These are phyloP conservation scores for Lobosporangium transversale DNA, from an alignment of 192 early-diverging fungal species.

Conservation along the genomic window DNA sequence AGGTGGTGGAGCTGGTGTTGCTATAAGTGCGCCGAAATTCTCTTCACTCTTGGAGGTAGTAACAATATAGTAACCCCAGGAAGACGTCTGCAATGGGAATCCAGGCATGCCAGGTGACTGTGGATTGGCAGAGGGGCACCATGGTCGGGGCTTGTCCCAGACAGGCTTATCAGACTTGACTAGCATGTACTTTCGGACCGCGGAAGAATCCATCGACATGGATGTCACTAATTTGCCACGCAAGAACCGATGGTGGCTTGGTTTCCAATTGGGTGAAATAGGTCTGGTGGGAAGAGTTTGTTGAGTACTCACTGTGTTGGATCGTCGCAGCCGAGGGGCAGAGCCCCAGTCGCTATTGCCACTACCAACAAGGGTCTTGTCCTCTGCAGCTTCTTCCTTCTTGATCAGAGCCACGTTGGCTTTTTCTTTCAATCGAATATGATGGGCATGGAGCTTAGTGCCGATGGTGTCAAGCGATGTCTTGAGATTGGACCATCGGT, in stretches of 20 bases:
- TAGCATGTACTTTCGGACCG: conserved; percentile 33
- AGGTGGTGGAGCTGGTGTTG: conserved; percentile 27
- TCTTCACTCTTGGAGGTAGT: conserved; percentile 12
- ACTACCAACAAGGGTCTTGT: conserved; percentile 12
- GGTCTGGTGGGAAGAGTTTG: not conserved
- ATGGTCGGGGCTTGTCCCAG: conserved; percentile 28
- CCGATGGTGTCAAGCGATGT: conserved; percentile 31
- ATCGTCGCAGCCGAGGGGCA: conserved; percentile 18
- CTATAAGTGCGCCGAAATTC: conserved; percentile 18
- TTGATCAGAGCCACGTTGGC: conserved; percentile 6
- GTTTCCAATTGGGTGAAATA: conserved; percentile 12
- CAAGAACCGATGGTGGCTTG: conserved; percentile 14
- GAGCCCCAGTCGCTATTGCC: conserved; percentile 31
- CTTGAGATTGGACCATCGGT: conserved; percentile 42
- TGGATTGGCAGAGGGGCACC: conserved; percentile 27
- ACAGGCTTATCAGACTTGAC: conserved; percentile 30
- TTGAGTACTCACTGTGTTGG: not conserved
- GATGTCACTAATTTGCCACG: conserved; percentile 31
- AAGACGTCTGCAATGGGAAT: conserved; percentile 32
- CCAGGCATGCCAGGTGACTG: conserved; percentile 39
- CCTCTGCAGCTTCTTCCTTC: conserved; percentile 21
- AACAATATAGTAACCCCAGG: conserved; percentile 41
- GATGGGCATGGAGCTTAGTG: conserved; percentile 25
- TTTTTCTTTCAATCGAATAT: conserved; percentile 20
- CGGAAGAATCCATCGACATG: conserved; percentile 28